Conservation (phyloP, 495 filamentous ascomycete species). For the Pseudevernia furfuracea region DNA sequence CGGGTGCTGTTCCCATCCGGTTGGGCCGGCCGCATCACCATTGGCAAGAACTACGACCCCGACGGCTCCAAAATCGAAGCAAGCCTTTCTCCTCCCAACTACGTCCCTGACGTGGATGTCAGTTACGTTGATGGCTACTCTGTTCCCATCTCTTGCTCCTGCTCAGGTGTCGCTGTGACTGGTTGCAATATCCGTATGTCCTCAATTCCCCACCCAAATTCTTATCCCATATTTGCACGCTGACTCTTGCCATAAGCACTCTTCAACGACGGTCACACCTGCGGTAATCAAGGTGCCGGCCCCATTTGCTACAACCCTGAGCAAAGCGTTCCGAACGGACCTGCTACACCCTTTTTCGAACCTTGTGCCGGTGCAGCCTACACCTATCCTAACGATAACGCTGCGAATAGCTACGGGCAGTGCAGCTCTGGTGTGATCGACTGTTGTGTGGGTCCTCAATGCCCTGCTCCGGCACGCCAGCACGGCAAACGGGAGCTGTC, state of each 20-base stretch:
- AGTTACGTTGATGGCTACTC: constrained; percentile 27
- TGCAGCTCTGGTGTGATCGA: constrained; percentile 22
- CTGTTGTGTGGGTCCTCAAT: constrained; percentile 25
- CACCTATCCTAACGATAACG: constrained; percentile 27
- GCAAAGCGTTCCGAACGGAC: constrained; percentile 10
- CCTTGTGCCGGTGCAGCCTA: constrained; percentile 28
- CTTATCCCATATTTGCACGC: background rate
- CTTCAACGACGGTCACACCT: constrained; percentile 21
- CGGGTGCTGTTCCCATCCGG: constrained; percentile 12
- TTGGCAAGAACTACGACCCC: constrained; percentile 18
- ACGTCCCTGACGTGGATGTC: constrained; percentile 20
- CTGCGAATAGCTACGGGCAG: constrained; percentile 22
- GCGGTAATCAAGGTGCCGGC: constrained; percentile 19
- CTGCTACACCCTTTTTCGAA: constrained; percentile 23
- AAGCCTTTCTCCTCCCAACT: constrained; percentile 10
- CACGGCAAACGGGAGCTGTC: background rate
- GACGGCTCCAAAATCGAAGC: constrained; percentile 22
- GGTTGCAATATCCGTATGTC: constrained; percentile 23
- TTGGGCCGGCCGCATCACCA: constrained; percentile 21
- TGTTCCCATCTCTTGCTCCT: constrained; percentile 26
- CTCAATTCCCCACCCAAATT: background rate
- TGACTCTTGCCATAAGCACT: constrained; percentile 8
- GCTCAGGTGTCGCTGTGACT: constrained; percentile 21
- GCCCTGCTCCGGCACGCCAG: constrained; percentile 14
- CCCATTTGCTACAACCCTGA: constrained; percentile 23